phyloP scores from a whole-genome alignment of 202 grass and related monocot genomes.

The Cymbopogon flexuosus region DNA sequence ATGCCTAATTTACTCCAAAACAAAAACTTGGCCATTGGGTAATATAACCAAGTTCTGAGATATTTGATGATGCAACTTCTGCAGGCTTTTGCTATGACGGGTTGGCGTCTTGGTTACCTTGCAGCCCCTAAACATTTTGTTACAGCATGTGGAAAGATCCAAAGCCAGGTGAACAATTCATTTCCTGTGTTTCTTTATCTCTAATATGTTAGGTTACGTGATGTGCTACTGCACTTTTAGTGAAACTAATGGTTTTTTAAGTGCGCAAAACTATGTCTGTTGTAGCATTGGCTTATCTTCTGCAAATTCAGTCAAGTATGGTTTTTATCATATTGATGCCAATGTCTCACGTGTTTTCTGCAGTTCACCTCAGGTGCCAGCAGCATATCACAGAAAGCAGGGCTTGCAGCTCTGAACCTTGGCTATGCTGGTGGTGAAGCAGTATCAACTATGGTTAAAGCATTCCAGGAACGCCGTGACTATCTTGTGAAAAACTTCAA shows the following conservation, averaged over 20 bases:
- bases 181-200: too few species aligned
- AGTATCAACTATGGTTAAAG: constrained; percentile 49
- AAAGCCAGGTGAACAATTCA: too few species aligned
- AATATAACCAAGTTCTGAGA: constrained; percentile 3
- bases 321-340: neutral
- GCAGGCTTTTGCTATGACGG: constrained; percentile 31
- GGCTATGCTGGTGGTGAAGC: constrained; percentile 55
- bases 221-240: neutral
- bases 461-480: constrained; percentile 45
- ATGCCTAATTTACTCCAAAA: neutral
- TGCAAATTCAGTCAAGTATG: neutral
- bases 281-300: neutral
- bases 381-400: constrained; percentile 66
- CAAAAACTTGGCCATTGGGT: neutral
- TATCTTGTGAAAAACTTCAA: constrained; percentile 45
- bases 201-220: neutral
- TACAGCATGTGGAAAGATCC: too few species aligned
- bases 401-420: constrained; percentile 45
- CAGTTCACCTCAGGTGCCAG: constrained; percentile 55
- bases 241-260: neutral
- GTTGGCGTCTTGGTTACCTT: too few species aligned
- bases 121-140: too few species aligned
- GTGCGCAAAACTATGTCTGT: neutral
- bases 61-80: neutral
- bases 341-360: neutral